Base-by-base conservation (phyloP, 2,329 filamentous ascomycete species). In the Alternaria ethzedia region DNA sequence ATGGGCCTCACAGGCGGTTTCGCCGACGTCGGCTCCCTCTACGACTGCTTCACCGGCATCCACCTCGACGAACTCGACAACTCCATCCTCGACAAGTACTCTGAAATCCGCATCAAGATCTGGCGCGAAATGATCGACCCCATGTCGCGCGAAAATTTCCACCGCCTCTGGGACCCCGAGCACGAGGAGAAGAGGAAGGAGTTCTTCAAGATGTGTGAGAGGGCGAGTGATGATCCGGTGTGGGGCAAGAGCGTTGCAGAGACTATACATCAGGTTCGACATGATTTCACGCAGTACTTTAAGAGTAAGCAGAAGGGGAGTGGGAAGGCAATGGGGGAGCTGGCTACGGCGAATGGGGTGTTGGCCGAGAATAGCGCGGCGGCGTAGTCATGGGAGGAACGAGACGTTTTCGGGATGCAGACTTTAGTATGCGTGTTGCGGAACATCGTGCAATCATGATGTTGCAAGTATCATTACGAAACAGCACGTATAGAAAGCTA, bases 1-100 rank as follows among this genome's bases (percentile, higher is more conserved):
- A 79, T 90, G 15, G 88, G 88, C 2, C 84, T 90, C 54, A 90
- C 87, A 0, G 87, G 88, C 6, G 88, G 88, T 0, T 87, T 90
- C 58, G 86, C 87, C n/a, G 88, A 90, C 67, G 83, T 88, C 3
- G 88, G 86, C 11, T 86, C 87, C 0, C 81, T 90, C 6, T 87
- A 84, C 61, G 87, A 90, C 68, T 89, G 87, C 69, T 81, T 90
- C 10, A 73, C 69, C 6, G 76, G 76, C 32, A 77, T 79, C 28
- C 75, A 79, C 58, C 65, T 73, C 30, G 73, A 76, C 57, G 69
- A 75, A 56, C 74, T 78, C 8, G 76, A 78, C 59, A 75, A 78
- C 13, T 66, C 69, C 12, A 78, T 79, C 30, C 72, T 79, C 13
- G 76, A 78, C 64, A 74, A 73, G 51, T 79, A 79, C 67, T 76